These are phyloP conservation scores for Paramarasmius palmivorus DNA, from an alignment of 1,284 basidiomycete species.

Conservation along the genomic window DNA sequence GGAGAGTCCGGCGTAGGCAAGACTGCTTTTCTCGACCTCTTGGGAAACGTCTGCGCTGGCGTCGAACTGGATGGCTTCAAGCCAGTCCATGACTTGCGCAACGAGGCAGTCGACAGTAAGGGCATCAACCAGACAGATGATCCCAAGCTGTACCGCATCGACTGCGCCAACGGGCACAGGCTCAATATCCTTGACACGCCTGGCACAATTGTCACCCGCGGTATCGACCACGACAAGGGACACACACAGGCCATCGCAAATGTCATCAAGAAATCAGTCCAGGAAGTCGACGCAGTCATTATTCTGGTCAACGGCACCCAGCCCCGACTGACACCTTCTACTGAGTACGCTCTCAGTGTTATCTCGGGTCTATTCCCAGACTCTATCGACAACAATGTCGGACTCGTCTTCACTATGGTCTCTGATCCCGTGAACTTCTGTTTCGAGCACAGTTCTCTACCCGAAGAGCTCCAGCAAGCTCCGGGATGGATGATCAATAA, in stretches of 20 bases:
- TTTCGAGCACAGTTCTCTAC: constrained; percentile 20
- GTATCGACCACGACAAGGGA: constrained; percentile 1
- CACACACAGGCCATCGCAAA: constrained; percentile 8
- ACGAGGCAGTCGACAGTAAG: constrained; percentile 12
- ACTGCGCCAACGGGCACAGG: constrained; percentile 10
- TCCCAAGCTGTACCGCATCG: constrained; percentile 11
- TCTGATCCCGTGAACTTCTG: constrained; percentile 21
- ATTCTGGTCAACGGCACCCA: constrained; percentile 28
- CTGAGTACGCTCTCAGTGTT: constrained; percentile 26
- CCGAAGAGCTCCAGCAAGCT: constrained; percentile 1
- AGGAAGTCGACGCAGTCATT: constrained; percentile 22
- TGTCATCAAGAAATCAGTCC: constrained; percentile 3
- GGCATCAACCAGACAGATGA: constrained; percentile 13
- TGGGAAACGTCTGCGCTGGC: constrained; percentile 15
- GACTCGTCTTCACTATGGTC: constrained; percentile 29
- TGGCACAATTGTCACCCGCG: neutral
- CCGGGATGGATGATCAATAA: constrained; percentile 13
- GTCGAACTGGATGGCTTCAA: neutral
- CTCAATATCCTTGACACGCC: constrained; percentile 10
- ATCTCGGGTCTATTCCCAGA: constrained; percentile 27
- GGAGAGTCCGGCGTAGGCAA: constrained; percentile 18
- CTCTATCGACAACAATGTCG: constrained; percentile 26
- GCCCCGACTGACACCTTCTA: constrained; percentile 21
- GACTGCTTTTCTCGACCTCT: constrained; percentile 13
- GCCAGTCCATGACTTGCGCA: neutral